phyloP scores from a whole-genome alignment of 139 green algal species.

The Chlorella sp. region DNA sequence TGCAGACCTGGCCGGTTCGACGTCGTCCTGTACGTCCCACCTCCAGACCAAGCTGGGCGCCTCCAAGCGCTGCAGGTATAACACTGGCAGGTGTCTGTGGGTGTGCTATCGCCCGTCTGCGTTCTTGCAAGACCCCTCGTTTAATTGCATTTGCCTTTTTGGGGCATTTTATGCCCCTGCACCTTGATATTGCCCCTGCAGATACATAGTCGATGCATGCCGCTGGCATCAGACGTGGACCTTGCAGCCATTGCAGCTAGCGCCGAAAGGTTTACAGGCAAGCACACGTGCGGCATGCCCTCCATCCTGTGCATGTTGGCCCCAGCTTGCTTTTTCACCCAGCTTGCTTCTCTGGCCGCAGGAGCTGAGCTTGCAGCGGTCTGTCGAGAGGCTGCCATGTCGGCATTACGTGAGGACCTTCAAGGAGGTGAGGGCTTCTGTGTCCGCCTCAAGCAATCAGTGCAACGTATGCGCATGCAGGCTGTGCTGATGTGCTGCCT shows the following conservation, averaged over 20 bases:
- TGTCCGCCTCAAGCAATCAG: not conserved
- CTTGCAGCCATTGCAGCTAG: slow-evolving; percentile 52
- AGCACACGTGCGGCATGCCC: not conserved
- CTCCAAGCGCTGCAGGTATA: slow-evolving; percentile 49
- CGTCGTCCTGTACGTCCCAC: slow-evolving; percentile 87
- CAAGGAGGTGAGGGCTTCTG: not conserved
- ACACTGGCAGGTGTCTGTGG: no score
- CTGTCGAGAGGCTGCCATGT: slow-evolving; percentile 84
- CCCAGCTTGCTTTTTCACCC: not conserved
- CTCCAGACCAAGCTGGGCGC: slow-evolving; percentile 74
- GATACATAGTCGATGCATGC: slow-evolving; percentile 63
- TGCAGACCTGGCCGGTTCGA: slow-evolving; percentile 81
- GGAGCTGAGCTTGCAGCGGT: slow-evolving; percentile 77
- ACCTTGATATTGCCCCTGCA: not conserved
- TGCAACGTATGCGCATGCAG: no score
- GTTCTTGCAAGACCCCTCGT: not conserved
- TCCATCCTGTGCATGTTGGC: not conserved
- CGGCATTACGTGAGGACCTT: slow-evolving; percentile 80
- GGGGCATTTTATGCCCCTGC: no score
- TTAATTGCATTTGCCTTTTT: not conserved
- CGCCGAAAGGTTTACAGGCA: slow-evolving; percentile 67
- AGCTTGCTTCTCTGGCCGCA: not conserved
- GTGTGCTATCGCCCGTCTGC: not conserved
- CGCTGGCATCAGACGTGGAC: slow-evolving; percentile 81
- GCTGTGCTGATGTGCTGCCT: not conserved